Conservation (phyloP, 2,329 filamentous ascomycete species). For the Falciphora oryzae region DNA sequence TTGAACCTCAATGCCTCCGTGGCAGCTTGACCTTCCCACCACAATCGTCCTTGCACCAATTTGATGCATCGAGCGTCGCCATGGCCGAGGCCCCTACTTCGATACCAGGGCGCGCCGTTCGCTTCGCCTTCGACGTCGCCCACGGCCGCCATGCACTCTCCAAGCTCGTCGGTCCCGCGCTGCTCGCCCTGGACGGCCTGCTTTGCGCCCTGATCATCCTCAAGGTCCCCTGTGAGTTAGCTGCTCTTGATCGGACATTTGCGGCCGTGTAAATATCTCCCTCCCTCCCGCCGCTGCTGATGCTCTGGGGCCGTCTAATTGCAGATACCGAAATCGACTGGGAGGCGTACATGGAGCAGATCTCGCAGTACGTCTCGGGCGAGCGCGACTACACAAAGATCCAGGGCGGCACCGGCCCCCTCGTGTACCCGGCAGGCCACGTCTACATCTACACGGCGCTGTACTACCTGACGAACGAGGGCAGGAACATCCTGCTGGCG, state of each 20-base stretch:
- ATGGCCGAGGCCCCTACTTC: constrained; percentile 14
- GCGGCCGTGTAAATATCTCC: neutral
- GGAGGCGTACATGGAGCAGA: constrained; percentile 94
- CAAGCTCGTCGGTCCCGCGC: constrained; percentile 46
- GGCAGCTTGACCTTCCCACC: neutral
- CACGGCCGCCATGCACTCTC: constrained; percentile 45
- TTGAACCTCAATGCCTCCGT: neutral
- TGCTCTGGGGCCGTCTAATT: neutral
- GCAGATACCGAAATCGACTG: constrained; percentile 96
- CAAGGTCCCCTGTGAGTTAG: constrained; percentile 69
- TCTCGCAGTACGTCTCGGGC: constrained; percentile 71
- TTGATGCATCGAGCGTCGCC: constrained; percentile 4
- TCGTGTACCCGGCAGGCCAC: constrained; percentile 92
- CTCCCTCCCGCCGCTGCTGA: neutral
- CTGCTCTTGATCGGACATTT: constrained; percentile 7
- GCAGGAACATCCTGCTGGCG: constrained; percentile 69
- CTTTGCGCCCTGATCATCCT: constrained; percentile 71
- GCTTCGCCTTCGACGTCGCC: constrained; percentile 35
- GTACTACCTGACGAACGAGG: constrained; percentile 70
- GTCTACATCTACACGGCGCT: constrained; percentile 84
- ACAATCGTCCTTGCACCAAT: neutral
- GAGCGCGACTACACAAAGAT: constrained; percentile 87
- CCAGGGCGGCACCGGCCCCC: constrained; percentile 79
- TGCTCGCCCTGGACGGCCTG: constrained; percentile 64
- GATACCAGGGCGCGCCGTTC: constrained; percentile 21